Evolutionary conservation across 352 stramenopile species (phyloP).

Genomic region (Phytopythium litorale): DNA sequence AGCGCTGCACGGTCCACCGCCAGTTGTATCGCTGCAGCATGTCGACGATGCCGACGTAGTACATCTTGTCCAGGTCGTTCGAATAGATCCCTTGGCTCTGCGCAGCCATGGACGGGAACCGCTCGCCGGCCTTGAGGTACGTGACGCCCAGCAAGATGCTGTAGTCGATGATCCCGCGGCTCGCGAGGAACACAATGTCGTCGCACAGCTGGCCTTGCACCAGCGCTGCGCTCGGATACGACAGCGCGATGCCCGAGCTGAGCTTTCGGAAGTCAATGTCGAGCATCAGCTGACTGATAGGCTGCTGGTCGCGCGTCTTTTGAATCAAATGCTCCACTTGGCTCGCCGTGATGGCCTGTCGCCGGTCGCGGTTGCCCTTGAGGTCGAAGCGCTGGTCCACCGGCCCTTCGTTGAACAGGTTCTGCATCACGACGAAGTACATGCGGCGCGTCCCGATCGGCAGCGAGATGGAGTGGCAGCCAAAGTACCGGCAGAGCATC

Average conservation of each 20-base stretch:
- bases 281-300: conserved; percentile 77
- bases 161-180: conserved; percentile 83
- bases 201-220: conserved; percentile 71
- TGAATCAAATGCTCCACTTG: conserved; percentile 68
- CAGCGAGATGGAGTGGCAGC: conserved; percentile 82
- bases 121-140: conserved; percentile 33
- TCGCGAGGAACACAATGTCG: conserved; percentile 80
- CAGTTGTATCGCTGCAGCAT: conserved; percentile 87
- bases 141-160: conserved; percentile 73
- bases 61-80: conserved; percentile 52
- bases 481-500: conserved; percentile 79
- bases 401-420: conserved; percentile 74
- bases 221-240: conserved; percentile 30
- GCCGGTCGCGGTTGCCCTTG: conserved; percentile 76
- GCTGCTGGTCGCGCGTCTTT: conserved; percentile 44
- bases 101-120: conserved; percentile 13
- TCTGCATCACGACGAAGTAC: conserved; percentile 90
- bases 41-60: conserved; percentile 77
- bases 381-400: conserved; percentile 82
- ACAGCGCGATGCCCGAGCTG: conserved; percentile 50
- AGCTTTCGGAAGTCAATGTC: conserved; percentile 87
- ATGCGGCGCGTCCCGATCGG: conserved; percentile 80
- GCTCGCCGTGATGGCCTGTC: conserved; percentile 57
- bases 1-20: conserved; percentile 80
- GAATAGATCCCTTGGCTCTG: conserved; percentile 42